phyloP scores from a whole-genome alignment of 208 protist species.

The Jaenimonas drosophilae region DNA sequence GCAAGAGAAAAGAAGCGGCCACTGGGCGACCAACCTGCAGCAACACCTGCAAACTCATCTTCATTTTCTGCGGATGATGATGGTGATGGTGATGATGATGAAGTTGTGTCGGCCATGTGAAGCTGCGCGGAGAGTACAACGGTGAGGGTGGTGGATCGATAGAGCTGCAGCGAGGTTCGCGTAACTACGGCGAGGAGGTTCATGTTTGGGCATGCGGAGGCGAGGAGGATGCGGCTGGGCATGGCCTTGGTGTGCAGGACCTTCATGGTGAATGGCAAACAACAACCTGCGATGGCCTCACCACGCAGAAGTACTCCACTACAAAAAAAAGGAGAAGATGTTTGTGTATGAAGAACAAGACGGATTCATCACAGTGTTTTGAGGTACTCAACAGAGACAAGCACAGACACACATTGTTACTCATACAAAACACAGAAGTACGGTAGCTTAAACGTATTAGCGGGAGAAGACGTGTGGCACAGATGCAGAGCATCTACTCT shows the following conservation, averaged over 20 bases:
- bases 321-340: neutral
- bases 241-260: conserved; percentile 57
- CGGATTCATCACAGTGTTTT: too few relatives aligned
- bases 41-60: conserved; percentile 2
- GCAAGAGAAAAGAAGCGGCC: conserved; percentile 57
- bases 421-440: too few relatives aligned
- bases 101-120: neutral
- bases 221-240: conserved; percentile 51
- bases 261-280: conserved; percentile 29
- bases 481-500: too few relatives aligned
- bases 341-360: too few relatives aligned
- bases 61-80: neutral
- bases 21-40: conserved; percentile 54
- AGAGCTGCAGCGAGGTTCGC: conserved; percentile 30
- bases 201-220: conserved; percentile 63
- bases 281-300: neutral
- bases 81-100: neutral
- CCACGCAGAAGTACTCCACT: neutral
- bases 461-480: too few relatives aligned
- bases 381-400: too few relatives aligned
- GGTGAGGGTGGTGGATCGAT: conserved; percentile 71
- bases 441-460: neutral
- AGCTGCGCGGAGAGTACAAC: conserved; percentile 46
- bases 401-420: conserved; percentile 4
- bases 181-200: conserved; percentile 75